A percentile compares a stretch with the other conserved stretches of the same genome.
Evolutionary conservation across 495 filamentous ascomycete genomes (phyloP).

Genomic region (Podospora pseudopauciseta): DNA sequence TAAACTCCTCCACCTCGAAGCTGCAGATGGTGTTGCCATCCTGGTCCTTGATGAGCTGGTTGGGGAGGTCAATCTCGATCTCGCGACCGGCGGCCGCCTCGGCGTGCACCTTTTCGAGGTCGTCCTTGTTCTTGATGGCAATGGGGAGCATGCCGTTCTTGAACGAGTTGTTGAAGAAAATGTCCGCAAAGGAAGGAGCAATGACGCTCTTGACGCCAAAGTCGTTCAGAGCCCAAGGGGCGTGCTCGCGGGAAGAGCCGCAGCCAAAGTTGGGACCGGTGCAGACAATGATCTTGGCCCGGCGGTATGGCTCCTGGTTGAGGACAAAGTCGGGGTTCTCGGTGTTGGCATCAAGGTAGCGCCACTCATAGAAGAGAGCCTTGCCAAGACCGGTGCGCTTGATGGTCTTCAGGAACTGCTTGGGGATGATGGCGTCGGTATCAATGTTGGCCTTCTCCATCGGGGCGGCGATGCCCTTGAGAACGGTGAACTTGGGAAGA

Average conservation of each 20-base stretch:
- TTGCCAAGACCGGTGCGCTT: constrained; percentile 91
- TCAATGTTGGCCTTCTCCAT: constrained; percentile 88
- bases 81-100: constrained; percentile 81
- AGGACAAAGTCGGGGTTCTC: constrained; percentile 82
- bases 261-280: constrained; percentile 96
- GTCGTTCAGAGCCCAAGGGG: constrained; percentile 94
- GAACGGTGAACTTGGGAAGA: constrained; percentile 73
- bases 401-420: constrained; percentile 99
- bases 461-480: constrained; percentile 85
- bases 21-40: constrained; percentile 64
- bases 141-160: constrained; percentile 99
- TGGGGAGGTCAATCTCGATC: constrained; percentile 85
- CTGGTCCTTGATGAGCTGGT: constrained; percentile 76
- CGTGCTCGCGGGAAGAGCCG: constrained; percentile 90
- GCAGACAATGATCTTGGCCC: constrained; percentile 86
- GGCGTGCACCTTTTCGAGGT: constrained; percentile 66
- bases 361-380: constrained; percentile 81
- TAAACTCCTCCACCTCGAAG: constrained; percentile 88
- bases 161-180: constrained; percentile 99
- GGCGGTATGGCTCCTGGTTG: constrained; percentile 83
- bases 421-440: constrained; percentile 98
- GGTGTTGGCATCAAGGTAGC: constrained; percentile 66
- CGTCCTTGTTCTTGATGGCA: constrained; percentile 61
- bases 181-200: constrained; percentile 89
- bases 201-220: constrained; percentile 95